Percentiles rank a stretch among this genome's conserved stretches.
Evolutionary conservation across 305 asterid species (phyloP).

Genomic region (Galium porrigens): DNA sequence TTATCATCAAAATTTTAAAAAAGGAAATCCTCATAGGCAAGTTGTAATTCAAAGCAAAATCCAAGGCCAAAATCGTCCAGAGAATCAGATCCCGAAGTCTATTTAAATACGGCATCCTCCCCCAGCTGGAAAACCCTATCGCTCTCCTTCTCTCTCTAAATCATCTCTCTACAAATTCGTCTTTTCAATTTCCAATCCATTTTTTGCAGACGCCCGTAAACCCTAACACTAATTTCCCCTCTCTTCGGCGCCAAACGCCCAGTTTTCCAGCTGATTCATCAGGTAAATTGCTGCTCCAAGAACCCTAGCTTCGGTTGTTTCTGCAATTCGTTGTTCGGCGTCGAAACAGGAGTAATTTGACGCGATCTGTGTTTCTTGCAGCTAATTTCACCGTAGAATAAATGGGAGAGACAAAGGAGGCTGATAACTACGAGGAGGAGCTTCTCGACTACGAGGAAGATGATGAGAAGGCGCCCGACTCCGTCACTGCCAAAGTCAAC

Average conservation of each 20-base stretch:
- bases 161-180: neutral
- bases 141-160: neutral
- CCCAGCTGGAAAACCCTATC: conserved; percentile 6
- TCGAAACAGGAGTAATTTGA: conserved; percentile 1
- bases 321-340: neutral
- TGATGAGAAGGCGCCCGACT: conserved; percentile 68
- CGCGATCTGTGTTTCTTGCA: conserved; percentile 23
- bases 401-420: conserved; percentile 71
- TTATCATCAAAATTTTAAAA: neutral
- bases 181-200: neutral
- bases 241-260: neutral
- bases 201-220: conserved; percentile 20
- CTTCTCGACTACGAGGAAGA: conserved; percentile 92
- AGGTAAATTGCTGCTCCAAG: conserved; percentile 8
- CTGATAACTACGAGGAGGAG: conserved; percentile 82
- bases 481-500: conserved; percentile 51
- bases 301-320: neutral
- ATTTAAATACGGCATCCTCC: conserved; percentile 5
- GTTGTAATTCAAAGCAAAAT: neutral
- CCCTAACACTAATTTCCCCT: conserved; percentile 13
- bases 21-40: neutral
- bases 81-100: neutral
- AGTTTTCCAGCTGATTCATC: neutral
- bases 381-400: conserved; percentile 7
- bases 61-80: conserved; percentile 9